A percentile compares a stretch with the other conserved stretches of the same genome.
Evolutionary conservation across 306 rosid species (phyloP).

Genomic region (Glycine latifolia): DNA sequence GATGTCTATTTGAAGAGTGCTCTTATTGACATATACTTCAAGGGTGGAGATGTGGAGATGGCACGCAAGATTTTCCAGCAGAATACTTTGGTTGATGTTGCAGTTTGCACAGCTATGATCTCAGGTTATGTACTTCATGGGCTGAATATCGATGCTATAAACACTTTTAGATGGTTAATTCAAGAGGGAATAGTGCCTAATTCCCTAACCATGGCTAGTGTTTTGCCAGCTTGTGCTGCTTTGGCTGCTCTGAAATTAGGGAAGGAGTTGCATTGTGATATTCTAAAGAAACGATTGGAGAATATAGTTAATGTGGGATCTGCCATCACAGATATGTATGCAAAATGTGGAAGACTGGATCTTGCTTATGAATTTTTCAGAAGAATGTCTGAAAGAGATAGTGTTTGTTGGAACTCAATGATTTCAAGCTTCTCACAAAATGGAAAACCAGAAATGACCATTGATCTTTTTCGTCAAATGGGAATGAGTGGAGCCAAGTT

Average conservation of each 20-base stretch:
- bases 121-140: conserved; percentile 76
- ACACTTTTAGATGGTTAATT: conserved; percentile 67
- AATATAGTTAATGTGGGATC: conserved; percentile 64
- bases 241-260: conserved; percentile 70
- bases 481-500: conserved; percentile 61
- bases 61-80: conserved; percentile 61
- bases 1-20: conserved; percentile 78
- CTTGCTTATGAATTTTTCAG: conserved; percentile 65
- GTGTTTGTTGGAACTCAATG: conserved; percentile 88
- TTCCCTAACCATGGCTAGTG: conserved; percentile 70
- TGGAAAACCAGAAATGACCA: conserved; percentile 74
- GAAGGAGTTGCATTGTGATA: conserved; percentile 75
- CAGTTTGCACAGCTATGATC: conserved; percentile 75
- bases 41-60: conserved; percentile 65
- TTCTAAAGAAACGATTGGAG: conserved; percentile 61
- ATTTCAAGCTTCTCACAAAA: conserved; percentile 73
- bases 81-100: conserved; percentile 62
- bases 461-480: conserved; percentile 73
- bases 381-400: conserved; percentile 68
- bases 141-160: conserved; percentile 65
- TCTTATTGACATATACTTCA: conserved; percentile 66
- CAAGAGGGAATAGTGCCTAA: conserved; percentile 69
- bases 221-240: conserved; percentile 79
- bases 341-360: conserved; percentile 83
- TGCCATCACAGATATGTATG: conserved; percentile 79